Evolutionary conservation across 192 early-diverging fungal species (phyloP).

Genomic region (Coemansia nantahalensis): DNA sequence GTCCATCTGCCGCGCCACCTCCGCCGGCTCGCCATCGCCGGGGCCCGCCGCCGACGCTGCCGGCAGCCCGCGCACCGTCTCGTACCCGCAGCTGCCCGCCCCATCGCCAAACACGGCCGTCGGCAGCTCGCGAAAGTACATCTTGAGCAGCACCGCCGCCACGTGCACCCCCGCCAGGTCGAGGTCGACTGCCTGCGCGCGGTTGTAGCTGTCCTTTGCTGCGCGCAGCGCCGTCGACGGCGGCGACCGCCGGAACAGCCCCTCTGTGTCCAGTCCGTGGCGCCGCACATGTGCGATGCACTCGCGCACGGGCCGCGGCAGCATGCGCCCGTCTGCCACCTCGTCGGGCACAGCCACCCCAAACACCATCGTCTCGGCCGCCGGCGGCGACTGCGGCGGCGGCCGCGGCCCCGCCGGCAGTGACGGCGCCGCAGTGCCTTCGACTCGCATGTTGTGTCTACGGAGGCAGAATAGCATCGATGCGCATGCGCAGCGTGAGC

Average conservation of each 20-base stretch:
- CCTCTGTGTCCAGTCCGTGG: conserved; percentile 72
- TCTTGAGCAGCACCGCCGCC: conserved; percentile 76
- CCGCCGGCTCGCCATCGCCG: conserved; percentile 3
- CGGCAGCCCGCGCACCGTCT: conserved; percentile 46
- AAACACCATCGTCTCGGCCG: conserved; percentile 53
- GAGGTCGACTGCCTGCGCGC: conserved; percentile 54
- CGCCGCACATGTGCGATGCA: conserved; percentile 62
- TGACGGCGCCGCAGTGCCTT: not conserved
- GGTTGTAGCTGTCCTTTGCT: conserved; percentile 41
- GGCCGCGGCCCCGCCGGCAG: too few species aligned
- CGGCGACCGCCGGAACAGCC: conserved; percentile 86
- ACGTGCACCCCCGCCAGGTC: conserved; percentile 69
- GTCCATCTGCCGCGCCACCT: conserved; percentile 28
- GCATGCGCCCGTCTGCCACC: conserved; percentile 59
- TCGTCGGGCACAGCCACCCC: conserved; percentile 64
- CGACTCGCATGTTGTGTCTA: conserved; percentile 36
- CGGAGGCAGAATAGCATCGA: conserved; percentile 9
- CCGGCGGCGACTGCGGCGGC: not conserved
- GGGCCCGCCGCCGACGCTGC: not conserved
- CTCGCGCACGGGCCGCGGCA: conserved; percentile 73
- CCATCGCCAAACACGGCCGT: conserved; percentile 60
- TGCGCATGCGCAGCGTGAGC: not conserved
- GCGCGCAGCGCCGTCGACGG: conserved; percentile 62
- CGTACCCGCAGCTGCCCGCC: conserved; percentile 50
- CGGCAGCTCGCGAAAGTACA: conserved; percentile 80